Conservation (phyloP, 139 green algal species). For the Chlorella sorokiniana region DNA sequence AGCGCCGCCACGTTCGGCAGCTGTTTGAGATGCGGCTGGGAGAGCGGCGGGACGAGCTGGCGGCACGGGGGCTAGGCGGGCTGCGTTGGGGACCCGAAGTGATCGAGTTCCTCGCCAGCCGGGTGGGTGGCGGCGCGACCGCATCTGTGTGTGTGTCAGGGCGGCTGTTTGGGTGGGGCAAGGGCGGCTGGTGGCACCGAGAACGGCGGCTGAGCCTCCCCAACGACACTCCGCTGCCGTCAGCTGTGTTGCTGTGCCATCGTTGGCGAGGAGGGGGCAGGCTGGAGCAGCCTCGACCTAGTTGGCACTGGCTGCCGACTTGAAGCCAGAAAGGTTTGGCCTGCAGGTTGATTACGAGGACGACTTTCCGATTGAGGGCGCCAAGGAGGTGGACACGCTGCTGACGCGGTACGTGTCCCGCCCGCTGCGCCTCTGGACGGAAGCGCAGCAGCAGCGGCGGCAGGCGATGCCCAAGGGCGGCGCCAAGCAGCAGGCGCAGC, state of each 20-base stretch:
- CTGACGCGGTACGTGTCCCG: slow-evolving; percentile 64
- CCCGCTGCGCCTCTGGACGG: slow-evolving; percentile 42
- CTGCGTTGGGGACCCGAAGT: slow-evolving; percentile 58
- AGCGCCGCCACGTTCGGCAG: slow-evolving; percentile 52
- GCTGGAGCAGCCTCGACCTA: too few species aligned
- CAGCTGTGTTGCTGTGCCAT: background rate
- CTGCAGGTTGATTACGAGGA: slow-evolving; percentile 69
- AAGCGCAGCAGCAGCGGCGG: slow-evolving; percentile 12
- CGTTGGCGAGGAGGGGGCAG: too few species aligned
- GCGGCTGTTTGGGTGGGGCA: too few species aligned
- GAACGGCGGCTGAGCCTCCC: too few species aligned
- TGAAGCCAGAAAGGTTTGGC: background rate
- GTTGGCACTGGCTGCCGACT: too few species aligned
- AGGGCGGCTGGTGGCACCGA: too few species aligned
- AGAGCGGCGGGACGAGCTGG: slow-evolving; percentile 28
- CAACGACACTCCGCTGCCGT: too few species aligned
- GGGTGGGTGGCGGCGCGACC: slow-evolving; percentile 25
- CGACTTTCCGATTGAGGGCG: slow-evolving; percentile 72
- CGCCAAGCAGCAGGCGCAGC: background rate
- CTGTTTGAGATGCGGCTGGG: slow-evolving; percentile 58
- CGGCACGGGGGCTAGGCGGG: background rate
- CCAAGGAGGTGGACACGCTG: slow-evolving; percentile 63
- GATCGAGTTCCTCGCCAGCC: slow-evolving; percentile 63
- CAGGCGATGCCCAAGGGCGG: too few species aligned
- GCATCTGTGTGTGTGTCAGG: background rate